Percentiles rank a stretch among this genome's conserved stretches.
These are phyloP conservation scores for Lizanozyma gosingica DNA, from an alignment of 1,139 yeast genomes.

Conservation along the genomic window DNA sequence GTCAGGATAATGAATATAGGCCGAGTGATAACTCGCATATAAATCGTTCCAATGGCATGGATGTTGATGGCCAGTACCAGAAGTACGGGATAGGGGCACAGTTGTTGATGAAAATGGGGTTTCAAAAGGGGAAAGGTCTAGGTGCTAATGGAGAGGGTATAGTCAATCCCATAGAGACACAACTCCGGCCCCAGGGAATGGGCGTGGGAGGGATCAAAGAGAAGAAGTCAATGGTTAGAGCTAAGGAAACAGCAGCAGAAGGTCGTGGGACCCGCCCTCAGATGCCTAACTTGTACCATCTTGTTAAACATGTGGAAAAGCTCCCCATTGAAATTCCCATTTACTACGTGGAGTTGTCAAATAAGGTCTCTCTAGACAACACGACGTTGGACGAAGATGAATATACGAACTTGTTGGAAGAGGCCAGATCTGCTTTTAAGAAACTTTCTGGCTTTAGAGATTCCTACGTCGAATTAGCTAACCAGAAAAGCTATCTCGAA, in stretches of 20 bases:
- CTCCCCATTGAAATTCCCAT: constrained; percentile 21
- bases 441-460: neutral
- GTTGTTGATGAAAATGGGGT: constrained; percentile 80
- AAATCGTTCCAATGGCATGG: constrained; percentile 1
- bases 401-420: neutral
- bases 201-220: constrained; percentile 65
- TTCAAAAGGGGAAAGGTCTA: constrained; percentile 71
- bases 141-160: constrained; percentile 71
- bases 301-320: constrained; percentile 20
- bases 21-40: constrained; percentile 2
- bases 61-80: constrained; percentile 4
- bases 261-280: constrained; percentile 9
- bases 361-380: constrained; percentile 4
- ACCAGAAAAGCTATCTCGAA: neutral
- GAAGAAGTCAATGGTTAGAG: constrained; percentile 10
- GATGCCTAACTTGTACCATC: constrained; percentile 14
- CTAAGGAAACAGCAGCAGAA: constrained; percentile 3
- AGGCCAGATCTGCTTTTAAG: neutral
- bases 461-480: neutral
- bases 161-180: constrained; percentile 66
- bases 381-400: neutral
- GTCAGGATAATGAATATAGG: constrained; percentile 6
- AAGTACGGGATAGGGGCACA: constrained; percentile 82
- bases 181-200: constrained; percentile 52
- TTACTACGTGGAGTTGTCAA: constrained; percentile 17